Evolutionary conservation across 495 filamentous ascomycete species (phyloP), one percentile per base, ranked within the genome.

Genomic region (Penicillium egyptiacum): DNA sequence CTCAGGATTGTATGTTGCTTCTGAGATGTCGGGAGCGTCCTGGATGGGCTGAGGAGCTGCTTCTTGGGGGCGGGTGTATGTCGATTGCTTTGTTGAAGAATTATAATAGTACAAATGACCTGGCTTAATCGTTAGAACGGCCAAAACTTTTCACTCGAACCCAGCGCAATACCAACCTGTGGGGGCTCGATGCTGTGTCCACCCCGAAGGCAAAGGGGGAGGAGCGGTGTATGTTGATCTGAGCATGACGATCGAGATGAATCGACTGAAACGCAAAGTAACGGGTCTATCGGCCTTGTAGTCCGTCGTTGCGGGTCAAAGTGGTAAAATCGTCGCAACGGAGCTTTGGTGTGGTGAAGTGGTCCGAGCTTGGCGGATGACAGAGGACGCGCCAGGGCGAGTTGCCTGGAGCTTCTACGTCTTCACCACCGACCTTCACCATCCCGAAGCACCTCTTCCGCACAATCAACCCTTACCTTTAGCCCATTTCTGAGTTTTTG

Each of bases 151-250:
- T 33, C 55, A 62, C 35, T 39, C 26, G 23, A 50, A 7, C 11
- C 10, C 56, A 39, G 11, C 17, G 50, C 31, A 55, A 37, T 37
- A 71, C 73, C 33, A 64, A 86, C 86, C 92, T 55, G 89, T 87
- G 16, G 92, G 92, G 55, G 93, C 90, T 77, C 88, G 91, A 73
- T 97, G 92, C 71, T 96, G 90, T 25, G 90, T 90, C 92, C 92
- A 98, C 22, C 90, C 93, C 22, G 85, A 80, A 8, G 86, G 86
- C 4, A 96, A 75, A 17, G 89, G 85, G 47, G 79, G 76, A 31
- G 75, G 74, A 17, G 75, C 59, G 23, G 57, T 65, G 55, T 79
- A 75, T 30, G 76, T 78, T 1, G 76, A 79, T 51, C 66, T 78
- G 12, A 79, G 66, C 74, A 79, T 78, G 28, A 20, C 66, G 3